Evolutionary conservation across 306 rosid species (phyloP).

Genomic region (Sechiopsis laciniata): DNA sequence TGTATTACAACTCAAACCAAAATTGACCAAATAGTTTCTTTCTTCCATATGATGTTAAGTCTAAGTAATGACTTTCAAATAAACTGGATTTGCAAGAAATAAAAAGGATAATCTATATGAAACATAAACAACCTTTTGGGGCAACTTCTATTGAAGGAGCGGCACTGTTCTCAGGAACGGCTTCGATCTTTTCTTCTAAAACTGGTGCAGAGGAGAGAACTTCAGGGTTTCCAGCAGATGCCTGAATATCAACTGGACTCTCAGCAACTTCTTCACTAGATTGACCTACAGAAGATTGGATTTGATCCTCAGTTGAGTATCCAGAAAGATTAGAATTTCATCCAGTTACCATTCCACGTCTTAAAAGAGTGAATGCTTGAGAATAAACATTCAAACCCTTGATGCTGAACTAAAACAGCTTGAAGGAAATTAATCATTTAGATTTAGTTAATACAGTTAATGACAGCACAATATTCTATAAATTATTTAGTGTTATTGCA

Average conservation of each 20-base stretch:
- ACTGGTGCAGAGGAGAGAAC: conserved; percentile 32
- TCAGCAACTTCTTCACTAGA: conserved; percentile 24
- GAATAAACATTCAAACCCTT: not conserved
- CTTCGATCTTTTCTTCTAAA: conserved; percentile 31
- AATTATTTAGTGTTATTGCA: conserved; percentile 1
- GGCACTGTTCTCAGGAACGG: conserved; percentile 14
- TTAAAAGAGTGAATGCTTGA: conserved; percentile 1
- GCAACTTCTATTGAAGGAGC: conserved; percentile 15
- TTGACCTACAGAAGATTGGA: conserved; percentile 22
- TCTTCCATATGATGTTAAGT: not conserved
- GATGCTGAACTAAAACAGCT: not conserved
- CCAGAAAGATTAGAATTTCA: conserved; percentile 22
- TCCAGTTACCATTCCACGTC: conserved; percentile 17
- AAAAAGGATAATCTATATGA: conserved; percentile 16
- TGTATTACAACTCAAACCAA: not conserved
- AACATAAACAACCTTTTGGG: conserved; percentile 38
- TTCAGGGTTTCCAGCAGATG: conserved; percentile 29
- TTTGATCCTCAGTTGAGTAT: conserved; percentile 24
- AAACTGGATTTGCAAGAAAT: not conserved
- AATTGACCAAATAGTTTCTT: not conserved
- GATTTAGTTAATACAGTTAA: not conserved
- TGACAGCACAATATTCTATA: not conserved
- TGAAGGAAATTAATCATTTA: not conserved
- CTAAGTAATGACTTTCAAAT: not conserved
- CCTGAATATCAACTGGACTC: conserved; percentile 18